Evolutionary conservation across 441 rosid genomes (phyloP).

Genomic region (Erysimum pusillum): DNA sequence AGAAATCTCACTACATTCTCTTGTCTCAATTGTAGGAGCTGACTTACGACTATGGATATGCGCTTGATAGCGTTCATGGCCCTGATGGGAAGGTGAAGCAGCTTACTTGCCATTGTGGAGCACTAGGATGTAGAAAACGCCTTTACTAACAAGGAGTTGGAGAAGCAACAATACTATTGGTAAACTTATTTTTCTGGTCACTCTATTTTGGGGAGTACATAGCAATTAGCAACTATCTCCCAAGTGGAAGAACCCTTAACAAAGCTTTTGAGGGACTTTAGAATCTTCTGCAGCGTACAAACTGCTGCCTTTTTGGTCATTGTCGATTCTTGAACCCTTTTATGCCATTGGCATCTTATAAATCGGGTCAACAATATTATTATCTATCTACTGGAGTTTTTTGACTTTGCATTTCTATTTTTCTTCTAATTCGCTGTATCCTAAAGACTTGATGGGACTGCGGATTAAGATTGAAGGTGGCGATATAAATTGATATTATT

Average conservation of each 20-base stretch:
- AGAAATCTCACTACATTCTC: background rate
- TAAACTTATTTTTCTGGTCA: background rate
- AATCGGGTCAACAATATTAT: background rate
- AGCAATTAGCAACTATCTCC: conserved; percentile 12
- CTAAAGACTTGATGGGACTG: background rate
- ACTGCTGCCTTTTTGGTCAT: background rate
- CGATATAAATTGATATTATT: background rate
- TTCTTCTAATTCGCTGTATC: background rate
- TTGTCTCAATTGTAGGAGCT: conserved; percentile 65
- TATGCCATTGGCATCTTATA: background rate
- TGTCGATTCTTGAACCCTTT: background rate
- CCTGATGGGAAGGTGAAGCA: conserved; percentile 76
- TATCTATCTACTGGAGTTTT: background rate
- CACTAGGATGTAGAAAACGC: conserved; percentile 73
- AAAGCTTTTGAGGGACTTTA: background rate
- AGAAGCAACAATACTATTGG: conserved; percentile 16
- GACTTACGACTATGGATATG: conserved; percentile 90
- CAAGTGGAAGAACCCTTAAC: conserved; percentile 12
- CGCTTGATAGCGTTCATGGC: conserved; percentile 74
- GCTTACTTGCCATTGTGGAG: conserved; percentile 85
- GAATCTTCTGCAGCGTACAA: conserved; percentile 13
- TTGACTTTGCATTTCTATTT: background rate
- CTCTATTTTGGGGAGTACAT: conserved; percentile 32
- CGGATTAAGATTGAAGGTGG: background rate
- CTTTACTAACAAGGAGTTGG: conserved; percentile 57